Evolutionary conservation across 495 filamentous ascomycete species (phyloP), one percentile per base, ranked within the genome.

Genomic region (Neurospora sp.): DNA sequence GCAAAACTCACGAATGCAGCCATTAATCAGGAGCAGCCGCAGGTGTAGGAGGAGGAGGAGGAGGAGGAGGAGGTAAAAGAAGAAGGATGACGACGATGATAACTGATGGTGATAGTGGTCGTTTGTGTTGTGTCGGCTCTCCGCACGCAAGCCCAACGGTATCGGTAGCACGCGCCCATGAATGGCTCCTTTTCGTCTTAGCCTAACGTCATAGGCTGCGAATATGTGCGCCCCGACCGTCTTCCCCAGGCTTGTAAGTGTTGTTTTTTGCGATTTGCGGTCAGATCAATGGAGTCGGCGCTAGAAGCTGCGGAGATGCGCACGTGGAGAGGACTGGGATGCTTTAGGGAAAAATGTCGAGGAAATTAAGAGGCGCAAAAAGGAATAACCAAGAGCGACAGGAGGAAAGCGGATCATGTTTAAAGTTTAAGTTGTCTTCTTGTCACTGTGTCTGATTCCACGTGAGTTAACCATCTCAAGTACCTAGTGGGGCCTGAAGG

Each of bases 1-100:
- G 45, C 27, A 44, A 4, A 68, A 83, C 83, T 83, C 78, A 85
- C 83, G 73, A 85, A 80, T 74, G 83, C 83, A 83, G 83, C 83
- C 83, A 85, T 85, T 70, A 82, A 80, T 65, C 27, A 65, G 7
- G 14, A 65, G 27, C 53, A 65, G 53, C 53, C 53, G 53, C 27
- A 65, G 53, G 53, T 27, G 20, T 10, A 53, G 20, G 45, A 4
- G 45, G 45, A 53, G 45, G 27, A 31, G 27, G 27, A 1, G 20
- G 42, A 8, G 27, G 42, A 17, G 17, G 42, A 2, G 7, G 42
- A 20, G 8, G 7, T 17, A 59, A 31, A 31, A 16, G 12, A 61
- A 7, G 22, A 31, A 59, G 48, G 44, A 48, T 48, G 41, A n/a
- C 39, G 8, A n/a, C 8, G 44, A 45, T 20, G 44, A 45, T 3